Percentiles rank a stretch among this genome's conserved stretches.
Evolutionary conservation across 225 moss, liverwort and hornwort species (phyloP).

Genomic region (Sphagnum contortum): DNA sequence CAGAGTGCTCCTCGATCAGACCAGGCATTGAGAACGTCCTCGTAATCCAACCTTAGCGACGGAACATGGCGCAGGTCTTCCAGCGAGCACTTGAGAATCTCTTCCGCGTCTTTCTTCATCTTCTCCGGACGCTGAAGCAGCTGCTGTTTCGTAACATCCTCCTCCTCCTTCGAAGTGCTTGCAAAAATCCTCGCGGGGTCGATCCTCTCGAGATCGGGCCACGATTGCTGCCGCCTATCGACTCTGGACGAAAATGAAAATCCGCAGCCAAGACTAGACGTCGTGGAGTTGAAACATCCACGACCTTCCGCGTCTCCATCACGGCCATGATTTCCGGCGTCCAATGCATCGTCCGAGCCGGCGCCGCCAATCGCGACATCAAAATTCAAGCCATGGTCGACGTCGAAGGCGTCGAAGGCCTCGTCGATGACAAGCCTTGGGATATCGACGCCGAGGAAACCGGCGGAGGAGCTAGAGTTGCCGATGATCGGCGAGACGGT

Average conservation of each 20-base stretch:
- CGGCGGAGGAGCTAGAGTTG: slow-evolving; percentile 11
- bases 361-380: slow-evolving; percentile 20
- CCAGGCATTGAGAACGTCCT: slow-evolving; percentile 30
- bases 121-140: slow-evolving; percentile 8
- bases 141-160: slow-evolving; percentile 3
- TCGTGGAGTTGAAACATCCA: too few species aligned
- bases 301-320: too few species aligned
- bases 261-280: too few species aligned
- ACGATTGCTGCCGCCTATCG: too few species aligned
- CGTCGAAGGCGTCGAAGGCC: slow-evolving; percentile 11
- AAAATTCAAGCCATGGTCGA: slow-evolving; percentile 33
- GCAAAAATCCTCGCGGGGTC: not conserved
- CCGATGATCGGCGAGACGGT: slow-evolving; percentile 2
- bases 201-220: too few species aligned
- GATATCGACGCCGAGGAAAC: slow-evolving; percentile 26
- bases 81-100: slow-evolving; percentile 30
- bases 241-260: too few species aligned
- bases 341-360: slow-evolving; percentile 3
- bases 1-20: slow-evolving; percentile 34
- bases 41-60: slow-evolving; percentile 24
- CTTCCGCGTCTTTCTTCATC: slow-evolving; percentile 31
- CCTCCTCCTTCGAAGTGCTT: slow-evolving; percentile 18
- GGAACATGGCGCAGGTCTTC: slow-evolving; percentile 17
- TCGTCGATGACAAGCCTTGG: slow-evolving; percentile 16
- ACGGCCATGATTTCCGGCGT: too few species aligned